phyloP scores from a whole-genome alignment of 805 yeast species.

The Candida lessepsii region DNA sequence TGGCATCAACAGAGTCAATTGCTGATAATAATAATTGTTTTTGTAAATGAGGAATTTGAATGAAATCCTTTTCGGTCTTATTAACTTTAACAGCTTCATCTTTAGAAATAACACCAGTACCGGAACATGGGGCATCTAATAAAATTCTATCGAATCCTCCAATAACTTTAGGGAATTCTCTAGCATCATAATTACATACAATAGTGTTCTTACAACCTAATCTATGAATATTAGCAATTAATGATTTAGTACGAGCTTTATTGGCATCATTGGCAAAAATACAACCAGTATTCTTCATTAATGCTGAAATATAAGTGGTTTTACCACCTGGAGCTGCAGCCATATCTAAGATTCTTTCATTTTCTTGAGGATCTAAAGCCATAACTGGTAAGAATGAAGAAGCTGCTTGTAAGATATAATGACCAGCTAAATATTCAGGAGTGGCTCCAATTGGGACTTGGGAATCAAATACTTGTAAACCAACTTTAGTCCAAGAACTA shows the following conservation, averaged over 20 bases:
- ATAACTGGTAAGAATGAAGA: conserved; percentile 96
- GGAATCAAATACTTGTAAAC: conserved; percentile 94
- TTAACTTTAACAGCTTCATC: conserved; percentile 92
- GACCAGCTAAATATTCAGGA: conserved; percentile 97
- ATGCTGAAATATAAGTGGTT: conserved; percentile 89
- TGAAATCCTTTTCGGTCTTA: conserved; percentile 94
- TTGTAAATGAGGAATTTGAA: conserved; percentile 94
- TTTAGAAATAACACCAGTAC: conserved; percentile 98
- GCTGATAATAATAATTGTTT: conserved; percentile 92
- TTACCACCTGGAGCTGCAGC: conserved; percentile 99
- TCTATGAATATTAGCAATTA: conserved; percentile 96
- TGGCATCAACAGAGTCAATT: conserved; percentile 94
- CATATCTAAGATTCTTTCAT: conserved; percentile 95
- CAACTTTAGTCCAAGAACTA: conserved; percentile 98
- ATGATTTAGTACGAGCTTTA: conserved; percentile 92
- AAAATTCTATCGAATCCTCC: conserved; percentile 97
- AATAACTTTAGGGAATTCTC: conserved; percentile 96
- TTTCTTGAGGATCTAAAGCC: conserved; percentile 97
- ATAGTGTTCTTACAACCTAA: conserved; percentile 94
- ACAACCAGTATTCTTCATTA: conserved; percentile 98
- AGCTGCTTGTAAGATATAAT: conserved; percentile 96
- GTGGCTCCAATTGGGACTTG: conserved; percentile 99
- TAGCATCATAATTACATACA: conserved; percentile 96
- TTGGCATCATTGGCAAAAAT: conserved; percentile 97
- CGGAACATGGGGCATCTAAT: conserved; percentile 98